Conservation (phyloP, 1,284 basidiomycete genomes). For the Rhizoctonia solani region DNA sequence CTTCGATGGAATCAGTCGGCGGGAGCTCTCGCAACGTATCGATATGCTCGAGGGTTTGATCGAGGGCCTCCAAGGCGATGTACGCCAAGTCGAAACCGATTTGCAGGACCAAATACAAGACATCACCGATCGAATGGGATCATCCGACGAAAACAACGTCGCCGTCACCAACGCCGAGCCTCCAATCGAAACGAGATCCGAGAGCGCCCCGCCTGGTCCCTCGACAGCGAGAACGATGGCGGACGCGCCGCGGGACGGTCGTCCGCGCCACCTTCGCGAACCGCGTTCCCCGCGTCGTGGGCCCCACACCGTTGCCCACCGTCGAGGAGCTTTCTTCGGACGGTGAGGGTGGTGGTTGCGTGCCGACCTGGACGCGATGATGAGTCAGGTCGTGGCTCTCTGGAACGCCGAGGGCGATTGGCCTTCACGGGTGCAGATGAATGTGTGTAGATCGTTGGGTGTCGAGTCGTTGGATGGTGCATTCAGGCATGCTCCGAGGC, state of each 20-base stretch:
- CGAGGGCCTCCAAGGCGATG: too few relatives aligned
- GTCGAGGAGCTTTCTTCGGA: background rate
- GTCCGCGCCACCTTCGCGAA: conserved; percentile 21
- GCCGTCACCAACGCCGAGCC: background rate
- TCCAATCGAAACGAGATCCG: background rate
- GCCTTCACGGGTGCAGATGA: conserved; percentile 1
- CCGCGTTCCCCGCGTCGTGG: background rate
- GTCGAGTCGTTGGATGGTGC: too few relatives aligned
- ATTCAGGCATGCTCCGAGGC: too few relatives aligned
- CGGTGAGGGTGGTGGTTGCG: background rate
- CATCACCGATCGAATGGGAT: too few relatives aligned
- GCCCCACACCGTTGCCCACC: background rate
- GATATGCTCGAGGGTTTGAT: too few relatives aligned
- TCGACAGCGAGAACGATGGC: background rate
- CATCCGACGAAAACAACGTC: background rate
- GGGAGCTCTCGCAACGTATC: too few relatives aligned
- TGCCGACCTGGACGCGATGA: background rate
- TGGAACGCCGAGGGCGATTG: conserved; percentile 3
- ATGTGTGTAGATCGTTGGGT: background rate
- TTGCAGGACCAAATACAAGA: too few relatives aligned
- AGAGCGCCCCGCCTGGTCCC: conserved; percentile 9
- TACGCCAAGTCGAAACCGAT: too few relatives aligned
- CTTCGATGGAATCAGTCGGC: background rate
- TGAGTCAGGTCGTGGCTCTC: background rate
- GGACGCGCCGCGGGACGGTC: background rate